Evolutionary conservation across 73 alveolate species (phyloP).

Genomic region (Symbiodinium pilosum): DNA sequence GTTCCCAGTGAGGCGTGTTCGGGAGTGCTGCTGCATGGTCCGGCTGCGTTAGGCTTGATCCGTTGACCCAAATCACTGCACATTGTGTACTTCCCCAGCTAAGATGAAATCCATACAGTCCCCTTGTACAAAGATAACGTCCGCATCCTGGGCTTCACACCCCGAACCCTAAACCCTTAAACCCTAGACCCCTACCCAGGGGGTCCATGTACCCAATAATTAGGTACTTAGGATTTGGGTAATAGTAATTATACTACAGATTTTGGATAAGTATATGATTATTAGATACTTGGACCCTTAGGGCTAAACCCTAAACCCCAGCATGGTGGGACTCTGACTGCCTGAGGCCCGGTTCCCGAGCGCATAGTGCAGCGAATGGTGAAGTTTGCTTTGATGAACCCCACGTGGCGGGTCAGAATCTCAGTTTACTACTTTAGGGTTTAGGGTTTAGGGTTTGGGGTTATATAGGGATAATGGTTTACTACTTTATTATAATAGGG

Average conservation of each 20-base stretch:
- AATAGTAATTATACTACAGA: neutral
- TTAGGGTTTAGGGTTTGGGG: neutral
- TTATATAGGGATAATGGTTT: no score
- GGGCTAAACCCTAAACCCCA: neutral
- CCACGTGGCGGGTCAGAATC: constrained; percentile 6
- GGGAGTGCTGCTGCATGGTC: no score
- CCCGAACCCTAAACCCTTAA: neutral
- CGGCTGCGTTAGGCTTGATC: no score
- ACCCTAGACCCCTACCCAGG: neutral
- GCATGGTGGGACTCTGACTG: neutral
- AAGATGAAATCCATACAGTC: no score
- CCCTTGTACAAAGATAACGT: no score
- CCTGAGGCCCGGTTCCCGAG: constrained; percentile 48
- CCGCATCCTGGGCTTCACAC: neutral
- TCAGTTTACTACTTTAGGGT: neutral
- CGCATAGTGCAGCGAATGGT: constrained; percentile 41
- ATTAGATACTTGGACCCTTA: no score
- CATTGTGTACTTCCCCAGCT: no score
- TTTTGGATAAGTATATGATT: no score
- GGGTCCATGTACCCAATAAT: no score
- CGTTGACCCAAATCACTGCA: no score
- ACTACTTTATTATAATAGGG: no score
- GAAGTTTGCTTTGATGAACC: constrained; percentile 40
- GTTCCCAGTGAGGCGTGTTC: no score
- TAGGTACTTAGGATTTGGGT: neutral